phyloP scores from a whole-genome alignment of 2,329 filamentous ascomycete genomes.

The Sclerotinia minor region DNA sequence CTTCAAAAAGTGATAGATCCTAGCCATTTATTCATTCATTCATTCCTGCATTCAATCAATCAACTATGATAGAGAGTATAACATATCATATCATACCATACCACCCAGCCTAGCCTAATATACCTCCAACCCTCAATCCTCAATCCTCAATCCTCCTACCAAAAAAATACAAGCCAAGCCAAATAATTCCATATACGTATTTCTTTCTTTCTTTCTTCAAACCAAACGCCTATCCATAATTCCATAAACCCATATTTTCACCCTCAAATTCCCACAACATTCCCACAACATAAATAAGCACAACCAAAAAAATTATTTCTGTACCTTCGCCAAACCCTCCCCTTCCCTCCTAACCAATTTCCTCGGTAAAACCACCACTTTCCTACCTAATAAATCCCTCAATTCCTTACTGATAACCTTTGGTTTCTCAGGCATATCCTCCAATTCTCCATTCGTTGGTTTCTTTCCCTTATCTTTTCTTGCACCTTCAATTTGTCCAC shows the following conservation, averaged over 20 bases:
- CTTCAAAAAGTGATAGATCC: no score
- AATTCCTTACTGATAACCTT: slow-evolving; percentile 65
- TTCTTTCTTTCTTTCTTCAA: not conserved
- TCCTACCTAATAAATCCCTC: slow-evolving; percentile 59
- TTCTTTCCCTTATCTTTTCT: slow-evolving; percentile 24
- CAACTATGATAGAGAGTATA: no score
- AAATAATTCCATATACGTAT: not conserved
- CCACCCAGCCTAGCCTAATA: no score
- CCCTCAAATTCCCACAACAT: not conserved
- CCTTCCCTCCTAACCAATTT: slow-evolving; percentile 42
- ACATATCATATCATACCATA: no score
- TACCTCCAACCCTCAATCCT: not conserved
- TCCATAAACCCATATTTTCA: not conserved
- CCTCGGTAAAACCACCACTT: slow-evolving; percentile 47
- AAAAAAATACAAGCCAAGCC: not conserved
- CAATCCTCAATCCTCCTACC: no score
- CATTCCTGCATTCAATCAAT: no score
- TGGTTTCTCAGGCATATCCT: slow-evolving; percentile 35
- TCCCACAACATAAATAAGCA: no score
- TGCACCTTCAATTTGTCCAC: slow-evolving; percentile 36
- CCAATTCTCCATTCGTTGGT: slow-evolving; percentile 34
- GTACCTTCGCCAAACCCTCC: slow-evolving; percentile 32
- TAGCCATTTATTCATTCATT: no score
- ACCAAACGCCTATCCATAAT: not conserved
- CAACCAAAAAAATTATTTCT: not conserved